Evolutionary conservation across 2,329 filamentous ascomycete genomes (phyloP), one percentile per base, ranked within the genome.

Genomic region (Beauveria sp.): DNA sequence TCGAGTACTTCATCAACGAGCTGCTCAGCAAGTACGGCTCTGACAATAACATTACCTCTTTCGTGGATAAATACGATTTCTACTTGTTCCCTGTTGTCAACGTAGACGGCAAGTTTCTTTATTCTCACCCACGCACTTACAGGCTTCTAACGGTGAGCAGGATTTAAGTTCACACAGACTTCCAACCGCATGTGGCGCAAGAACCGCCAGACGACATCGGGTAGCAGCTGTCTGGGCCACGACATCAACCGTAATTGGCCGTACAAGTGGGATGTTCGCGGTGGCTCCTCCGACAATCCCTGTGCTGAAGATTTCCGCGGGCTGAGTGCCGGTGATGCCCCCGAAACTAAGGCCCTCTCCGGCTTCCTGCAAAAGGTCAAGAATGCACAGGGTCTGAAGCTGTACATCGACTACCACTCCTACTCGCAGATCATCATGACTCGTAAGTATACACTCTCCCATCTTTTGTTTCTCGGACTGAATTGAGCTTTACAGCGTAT

Each of bases 401-500:
- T 86, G 2, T 89, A 82, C 71, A 81, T 88, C 64, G 86, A 89
- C 71, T 84, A 82, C 68, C 86, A 89, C 72, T 79, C 83, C 0
- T 89, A 86, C 72, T 80, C 79, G 12, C 84, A 88, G 61, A 75
- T 83, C 37, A 79, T 87, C 62, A 79, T 84, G 70, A 77, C 73
- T 82, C 83, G 69, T 87, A 82, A 72, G 80, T 30, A 12, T 26
- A 3, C 26, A n/a, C n/a, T 43, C 3, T 10, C 1, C 3, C 16
- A 82, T 40, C 78, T 80, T 16, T 12, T 61, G 9, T 26, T 34
- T 9, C 2, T 14, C 85, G 84, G 70, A 77, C 76, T 14, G 79
- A 84, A 64, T 71, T 79, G 43, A 75, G 82, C 61, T 77, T 84
- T 62, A 76, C 67, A 63, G 76, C 82, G 1, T 87, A 86, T 66